Base-by-base conservation (phyloP, 768 basidiomycete species). In the Lentinula aciculospora region DNA sequence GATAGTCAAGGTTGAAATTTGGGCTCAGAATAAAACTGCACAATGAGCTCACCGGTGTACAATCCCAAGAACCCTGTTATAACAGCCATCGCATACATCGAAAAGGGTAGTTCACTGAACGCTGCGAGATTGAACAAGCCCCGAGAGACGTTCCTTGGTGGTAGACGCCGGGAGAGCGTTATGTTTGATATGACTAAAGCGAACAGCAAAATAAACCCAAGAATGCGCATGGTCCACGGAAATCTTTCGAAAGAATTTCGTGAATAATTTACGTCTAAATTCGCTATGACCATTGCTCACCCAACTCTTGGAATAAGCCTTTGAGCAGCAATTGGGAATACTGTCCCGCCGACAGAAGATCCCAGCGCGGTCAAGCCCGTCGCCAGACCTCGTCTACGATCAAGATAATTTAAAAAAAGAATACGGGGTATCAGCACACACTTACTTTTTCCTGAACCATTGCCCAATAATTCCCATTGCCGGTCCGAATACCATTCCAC, bases 171-270 rank as follows among this genome's bases (percentile, higher is more conserved):
- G 65, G 68, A 71, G 29, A 81, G 56, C 23, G 79, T 78, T 36
- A 89, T 57, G 67, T 85, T 88, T 13, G 81, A 75, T 15, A 81
- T 66, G 1, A 78, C 78, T 2, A 89, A 73, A 1, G 77, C 66
- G n/a, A 76, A 61, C 1, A 86, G 58, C 0, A 89, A 67, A 9
- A 88, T 80, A 61, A 89, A 83, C 3, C 83, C 88, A 39, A 89
- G 69, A 29, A 86, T 80, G 10, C 89, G 77, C 78, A 88, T 81
- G 0, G 89, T 87, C 89, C 88, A 91, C 61, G 74, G 73, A 67
- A 91, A 91, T 13, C 28, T 51, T 23, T 17, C 17, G n/a, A 40
- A 39, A 10, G 13, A 23, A 17, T 13, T 8, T 10, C 19, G 0
- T 19, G 31, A 25, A 13, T 17, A 7, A 49, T 31, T 21, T 9